Percentiles rank a stretch among this genome's conserved stretches.
Conservation (phyloP, 2,329 filamentous ascomycete genomes). For the Drechslerella dactyloides region DNA sequence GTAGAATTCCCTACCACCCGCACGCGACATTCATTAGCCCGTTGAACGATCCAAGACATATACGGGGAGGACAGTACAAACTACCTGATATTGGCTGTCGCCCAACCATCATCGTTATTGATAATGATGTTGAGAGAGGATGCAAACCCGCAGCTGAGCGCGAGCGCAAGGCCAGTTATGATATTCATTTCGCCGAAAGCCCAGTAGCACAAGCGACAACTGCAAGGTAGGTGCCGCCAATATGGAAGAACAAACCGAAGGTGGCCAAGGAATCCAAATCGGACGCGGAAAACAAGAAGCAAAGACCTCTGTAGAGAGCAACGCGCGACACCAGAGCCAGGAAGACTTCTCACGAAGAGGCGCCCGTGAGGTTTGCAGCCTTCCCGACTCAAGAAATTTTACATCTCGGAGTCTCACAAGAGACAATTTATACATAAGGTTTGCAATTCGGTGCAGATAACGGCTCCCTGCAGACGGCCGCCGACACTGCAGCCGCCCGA, state of each 20-base stretch:
- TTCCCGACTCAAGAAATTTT: conserved; percentile 9
- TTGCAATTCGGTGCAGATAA: not conserved
- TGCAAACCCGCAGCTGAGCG: conserved; percentile 12
- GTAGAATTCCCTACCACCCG: conserved; percentile 57
- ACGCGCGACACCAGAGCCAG: not conserved
- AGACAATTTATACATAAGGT: conserved; percentile 27
- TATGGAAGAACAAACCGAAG: not conserved
- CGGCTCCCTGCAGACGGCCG: too few relatives aligned
- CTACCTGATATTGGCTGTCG: conserved; percentile 58
- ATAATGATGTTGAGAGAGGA: conserved; percentile 38
- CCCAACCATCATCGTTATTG: conserved; percentile 60
- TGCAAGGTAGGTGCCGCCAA: not conserved
- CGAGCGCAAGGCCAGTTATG: conserved; percentile 7
- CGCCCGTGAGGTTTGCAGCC: conserved; percentile 9
- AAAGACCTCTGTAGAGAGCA: not conserved
- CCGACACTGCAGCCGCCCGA: not conserved
- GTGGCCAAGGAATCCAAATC: too few relatives aligned
- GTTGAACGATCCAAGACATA: not conserved
- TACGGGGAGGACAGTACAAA: too few relatives aligned
- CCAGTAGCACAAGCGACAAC: not conserved
- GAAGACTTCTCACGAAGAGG: conserved; percentile 17
- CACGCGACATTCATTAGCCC: not conserved
- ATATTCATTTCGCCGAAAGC: conserved; percentile 12
- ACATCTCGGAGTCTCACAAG: conserved; percentile 2
- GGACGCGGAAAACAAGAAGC: not conserved